phyloP scores from a whole-genome alignment of 108 stramenopile species.

The Cyclotella cryptica region DNA sequence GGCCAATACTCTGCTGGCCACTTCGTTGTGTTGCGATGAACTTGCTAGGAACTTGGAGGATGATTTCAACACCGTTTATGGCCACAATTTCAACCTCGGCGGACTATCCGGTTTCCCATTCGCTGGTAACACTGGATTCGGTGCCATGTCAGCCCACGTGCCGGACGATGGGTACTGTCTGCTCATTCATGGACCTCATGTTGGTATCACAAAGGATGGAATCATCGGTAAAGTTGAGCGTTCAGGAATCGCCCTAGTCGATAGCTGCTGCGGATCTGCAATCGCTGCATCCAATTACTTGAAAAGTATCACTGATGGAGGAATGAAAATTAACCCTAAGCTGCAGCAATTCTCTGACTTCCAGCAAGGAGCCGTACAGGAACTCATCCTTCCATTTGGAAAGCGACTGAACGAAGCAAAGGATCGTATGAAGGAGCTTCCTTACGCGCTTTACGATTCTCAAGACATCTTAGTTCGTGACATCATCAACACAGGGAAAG shows the following conservation, averaged over 20 bases:
- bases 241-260: slow-evolving; percentile 10
- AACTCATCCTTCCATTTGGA: slow-evolving; percentile 16
- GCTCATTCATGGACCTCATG: slow-evolving; percentile 17
- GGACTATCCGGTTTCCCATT: slow-evolving; percentile 12
- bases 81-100: slow-evolving; percentile 14
- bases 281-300: slow-evolving; percentile 14
- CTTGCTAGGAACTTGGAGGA: slow-evolving; percentile 14
- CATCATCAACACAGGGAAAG: slow-evolving; percentile 11
- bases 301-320: slow-evolving; percentile 13
- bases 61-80: slow-evolving; percentile 12
- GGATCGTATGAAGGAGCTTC: slow-evolving; percentile 15
- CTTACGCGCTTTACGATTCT: slow-evolving; percentile 9
- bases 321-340: slow-evolving; percentile 3
- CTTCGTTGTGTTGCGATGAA: slow-evolving; percentile 9
- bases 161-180: slow-evolving; percentile 7
- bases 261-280: slow-evolving; percentile 17
- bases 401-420: slow-evolving; percentile 9
- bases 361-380: slow-evolving; percentile 8
- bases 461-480: slow-evolving; percentile 14
- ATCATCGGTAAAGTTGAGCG: slow-evolving; percentile 13
- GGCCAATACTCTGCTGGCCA: slow-evolving; percentile 2
- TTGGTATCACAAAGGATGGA: slow-evolving; percentile 11
- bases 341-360: slow-evolving; percentile 14
- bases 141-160: slow-evolving; percentile 7
- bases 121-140: slow-evolving; percentile 13